Evolutionary conservation across 345 rosid species (phyloP), one percentile per base, ranked within the genome.

Genomic region (Leavenworthia alabamica): DNA sequence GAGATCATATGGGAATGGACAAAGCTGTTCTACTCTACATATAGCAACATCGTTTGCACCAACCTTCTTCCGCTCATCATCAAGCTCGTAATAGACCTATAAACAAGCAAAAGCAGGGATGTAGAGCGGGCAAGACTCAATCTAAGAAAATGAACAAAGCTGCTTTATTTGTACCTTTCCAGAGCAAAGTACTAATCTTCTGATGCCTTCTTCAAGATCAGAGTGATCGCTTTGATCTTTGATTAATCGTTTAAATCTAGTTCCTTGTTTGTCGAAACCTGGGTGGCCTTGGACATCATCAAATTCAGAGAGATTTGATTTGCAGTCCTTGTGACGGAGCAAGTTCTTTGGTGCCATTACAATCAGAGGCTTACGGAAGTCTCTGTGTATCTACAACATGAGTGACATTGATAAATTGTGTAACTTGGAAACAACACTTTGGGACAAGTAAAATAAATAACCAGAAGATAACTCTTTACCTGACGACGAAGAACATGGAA

Each of bases 251-350:
- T 91, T 91, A 64, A 91, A 91, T 68, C 98, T 77, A 33, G 98
- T 91, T 44, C 98, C 98, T 63, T 91, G 98, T 53, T 88, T 91
- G 79, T 91, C 98, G 59, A 88, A 91, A 42, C 98, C 96, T 13
- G 96, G 84, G 69, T 91, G 96, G 36, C 95, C 96, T 84, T 88
- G 82, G 13, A 84, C 96, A 74, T 91, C 96, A 70, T 88, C 98
- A 71, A 91, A 88, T 78, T 91, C 96, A 0, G 92, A 86, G 29
- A 91, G 82, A 72, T 91, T 91, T 58, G 98, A 91, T 82, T 79
- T 88, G 76, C 98, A 91, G 66, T 82, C 88, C 70, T 86, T 89
- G 69, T 86, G 95, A 59, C 95, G 92, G 61, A 90, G 96, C 40
- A 90, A 75, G 72, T 90, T 90, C 81, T 90, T 90, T 41, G 97